Evolutionary conservation across 75 land plant species (phyloP), one percentile per base, ranked within the genome.

Genomic region (Chamaecyparis obtusa): DNA sequence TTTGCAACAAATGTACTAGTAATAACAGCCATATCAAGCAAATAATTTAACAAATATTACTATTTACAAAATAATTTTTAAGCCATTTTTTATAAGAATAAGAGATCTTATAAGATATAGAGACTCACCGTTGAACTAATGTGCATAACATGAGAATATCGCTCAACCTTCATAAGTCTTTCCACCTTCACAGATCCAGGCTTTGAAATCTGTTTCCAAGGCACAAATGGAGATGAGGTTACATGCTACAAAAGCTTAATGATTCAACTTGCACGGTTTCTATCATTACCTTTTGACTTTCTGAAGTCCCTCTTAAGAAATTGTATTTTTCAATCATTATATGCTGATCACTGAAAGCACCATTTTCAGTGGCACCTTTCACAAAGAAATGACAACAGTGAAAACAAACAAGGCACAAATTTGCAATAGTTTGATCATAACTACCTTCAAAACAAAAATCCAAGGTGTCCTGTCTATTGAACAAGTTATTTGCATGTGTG

Each of bases 81-180:
- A n/a, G 43, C 13, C 15, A 81, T 21, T 80, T 80, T 44, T 15
- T n/a, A 32, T 7, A 11, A 81, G 44, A 44, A n/a, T 9, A n/a
- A 44, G 9, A 9, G 30, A 49, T 27, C 30, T 81, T 81, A 46
- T 44, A 46, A 44, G 57, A 72, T 57, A 82, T 30, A 15, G 80
- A 55, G 44, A 77, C 94, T 79, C 91, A 98, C 99, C 15, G 99
- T 98, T 37, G 99, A 98, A 89, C 99, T 98, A 41, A 98, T 96
- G 88, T 98, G 99, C 99, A 97, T 96, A 76, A 98, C 99, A 92
- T 98, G 99, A 27, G 99, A 98, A 84, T 97, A 98, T 15, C 96
- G 91, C 87, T 98, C 99, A 43, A 98, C 87, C 75, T 96, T 96
- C 99, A 97, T 98, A 30, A 97, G 93, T 80, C 90, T 94, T 80